These are phyloP conservation scores for Trichoderma sp. DNA, from an alignment of 2,329 filamentous ascomycete species.

Conservation along the genomic window DNA sequence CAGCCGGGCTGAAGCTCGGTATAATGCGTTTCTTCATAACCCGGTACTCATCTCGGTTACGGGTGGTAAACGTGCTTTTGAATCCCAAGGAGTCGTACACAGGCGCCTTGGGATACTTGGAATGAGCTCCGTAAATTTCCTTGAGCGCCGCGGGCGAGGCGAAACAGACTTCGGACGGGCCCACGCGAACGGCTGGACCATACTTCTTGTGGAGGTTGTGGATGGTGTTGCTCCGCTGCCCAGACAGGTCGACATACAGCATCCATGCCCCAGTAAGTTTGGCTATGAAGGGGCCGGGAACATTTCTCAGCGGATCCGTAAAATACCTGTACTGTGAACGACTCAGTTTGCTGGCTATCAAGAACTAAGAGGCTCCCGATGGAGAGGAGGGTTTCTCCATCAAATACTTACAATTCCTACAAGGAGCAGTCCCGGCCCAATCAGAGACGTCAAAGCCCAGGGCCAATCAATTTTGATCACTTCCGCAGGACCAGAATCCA, in stretches of 20 bases:
- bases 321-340: no score
- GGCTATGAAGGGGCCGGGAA: constrained; percentile 1
- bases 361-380: no score
- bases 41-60: background rate
- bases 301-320: background rate
- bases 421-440: no score
- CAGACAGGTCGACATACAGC: constrained; percentile 11
- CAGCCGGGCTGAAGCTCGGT: background rate
- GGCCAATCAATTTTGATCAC: no score
- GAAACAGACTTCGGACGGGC: background rate
- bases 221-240: background rate
- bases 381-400: no score
- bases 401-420: no score
- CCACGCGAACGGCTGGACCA: background rate
- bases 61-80: constrained; percentile 1
- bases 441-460: no score
- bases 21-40: background rate
- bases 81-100: background rate
- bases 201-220: constrained; percentile 15
- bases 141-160: no score
- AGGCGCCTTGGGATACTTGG: constrained; percentile 8
- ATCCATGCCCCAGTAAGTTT: background rate
- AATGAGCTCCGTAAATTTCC: background rate
- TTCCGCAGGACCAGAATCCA: no score
- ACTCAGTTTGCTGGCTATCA: no score